phyloP scores from a whole-genome alignment of 805 yeast genomes.

The Hemisphaericaspora nanyangensis region DNA sequence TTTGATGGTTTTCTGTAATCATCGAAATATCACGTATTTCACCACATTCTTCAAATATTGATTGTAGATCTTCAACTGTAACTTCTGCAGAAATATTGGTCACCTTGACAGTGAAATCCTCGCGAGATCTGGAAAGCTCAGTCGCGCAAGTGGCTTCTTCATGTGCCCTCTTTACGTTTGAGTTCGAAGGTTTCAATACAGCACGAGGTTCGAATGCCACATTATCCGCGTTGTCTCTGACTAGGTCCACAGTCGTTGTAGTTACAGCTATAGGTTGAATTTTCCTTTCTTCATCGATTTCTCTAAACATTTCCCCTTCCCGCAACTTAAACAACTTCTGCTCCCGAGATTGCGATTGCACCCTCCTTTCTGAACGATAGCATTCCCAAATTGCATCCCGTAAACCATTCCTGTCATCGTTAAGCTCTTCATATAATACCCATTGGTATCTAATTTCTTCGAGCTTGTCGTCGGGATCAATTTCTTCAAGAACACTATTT shows the following conservation, averaged over 20 bases:
- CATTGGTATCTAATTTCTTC: conserved; percentile 47
- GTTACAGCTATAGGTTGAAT: no score
- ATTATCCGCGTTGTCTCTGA: no score
- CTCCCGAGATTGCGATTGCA: no score
- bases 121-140: conserved; percentile 55
- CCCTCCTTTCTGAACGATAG: conserved; percentile 10
- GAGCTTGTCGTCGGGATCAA: conserved; percentile 58
- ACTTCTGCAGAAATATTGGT: conserved; percentile 40
- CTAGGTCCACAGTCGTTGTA: no score
- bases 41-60: conserved; percentile 63
- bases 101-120: conserved; percentile 55
- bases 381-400: conserved; percentile 19
- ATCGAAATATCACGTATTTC: conserved; percentile 34
- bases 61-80: conserved; percentile 34
- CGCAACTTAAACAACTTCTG: no score
- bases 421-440: conserved; percentile 29
- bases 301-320: no score
- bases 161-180: no score
- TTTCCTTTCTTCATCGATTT: no score
- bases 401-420: conserved; percentile 24
- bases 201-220: no score
- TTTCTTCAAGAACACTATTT: no score
- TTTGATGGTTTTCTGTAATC: conserved; percentile 9
- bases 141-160: no score
- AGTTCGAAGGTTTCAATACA: no score